These are phyloP conservation scores for Alternaria infectoria DNA, from an alignment of 2,329 filamentous ascomycete genomes.

Conservation along the genomic window DNA sequence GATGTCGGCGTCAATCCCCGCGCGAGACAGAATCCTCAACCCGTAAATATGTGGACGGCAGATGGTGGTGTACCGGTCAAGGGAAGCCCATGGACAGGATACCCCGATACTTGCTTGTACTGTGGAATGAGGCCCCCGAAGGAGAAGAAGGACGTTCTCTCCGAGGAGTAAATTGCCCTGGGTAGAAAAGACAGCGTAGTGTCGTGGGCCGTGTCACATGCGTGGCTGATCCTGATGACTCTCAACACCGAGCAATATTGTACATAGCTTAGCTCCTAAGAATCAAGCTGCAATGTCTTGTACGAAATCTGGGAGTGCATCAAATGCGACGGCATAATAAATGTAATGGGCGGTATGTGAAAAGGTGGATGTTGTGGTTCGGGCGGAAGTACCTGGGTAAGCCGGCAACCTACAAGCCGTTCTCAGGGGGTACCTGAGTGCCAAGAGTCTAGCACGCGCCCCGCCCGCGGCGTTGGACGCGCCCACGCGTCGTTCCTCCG, in stretches of 20 bases:
- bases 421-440: background rate
- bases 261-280: background rate
- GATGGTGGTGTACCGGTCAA: conserved; percentile 34
- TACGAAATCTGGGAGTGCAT: background rate
- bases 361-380: background rate
- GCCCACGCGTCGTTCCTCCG: background rate
- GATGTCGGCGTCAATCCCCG: conserved; percentile 41
- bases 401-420: background rate
- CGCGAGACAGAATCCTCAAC: conserved; percentile 33
- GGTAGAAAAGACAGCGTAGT: background rate
- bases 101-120: conserved; percentile 33
- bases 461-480: background rate
- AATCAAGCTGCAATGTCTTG: background rate
- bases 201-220: background rate
- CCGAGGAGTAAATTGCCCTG: background rate
- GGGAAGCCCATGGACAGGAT: conserved; percentile 35
- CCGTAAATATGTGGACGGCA: conserved; percentile 39
- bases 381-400: background rate
- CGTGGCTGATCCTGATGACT: background rate
- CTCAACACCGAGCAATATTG: background rate
- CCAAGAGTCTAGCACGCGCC: background rate
- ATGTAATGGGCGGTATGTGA: background rate
- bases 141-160: conserved; percentile 15
- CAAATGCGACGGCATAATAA: background rate
- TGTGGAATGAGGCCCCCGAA: conserved; percentile 26